Conservation (phyloP, 129 eudicot species). For the Dittrichia graveolens region DNA sequence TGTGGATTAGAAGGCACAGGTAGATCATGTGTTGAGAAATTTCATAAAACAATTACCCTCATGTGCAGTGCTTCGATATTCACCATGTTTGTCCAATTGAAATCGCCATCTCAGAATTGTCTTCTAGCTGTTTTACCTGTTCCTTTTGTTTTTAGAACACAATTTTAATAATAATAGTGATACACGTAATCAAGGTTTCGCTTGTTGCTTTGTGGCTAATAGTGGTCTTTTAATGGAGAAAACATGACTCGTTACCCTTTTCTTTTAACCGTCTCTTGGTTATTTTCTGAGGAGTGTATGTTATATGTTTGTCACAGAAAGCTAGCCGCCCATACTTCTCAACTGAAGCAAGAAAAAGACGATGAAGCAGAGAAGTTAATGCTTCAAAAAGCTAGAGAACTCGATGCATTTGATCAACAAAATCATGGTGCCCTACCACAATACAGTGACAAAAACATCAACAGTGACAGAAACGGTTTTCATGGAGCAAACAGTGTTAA, state of each 20-base stretch:
- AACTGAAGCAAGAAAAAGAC: constrained; percentile 84
- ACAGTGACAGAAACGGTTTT: constrained; percentile 66
- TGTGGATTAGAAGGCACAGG: too few relatives aligned
- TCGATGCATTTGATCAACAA: constrained; percentile 91
- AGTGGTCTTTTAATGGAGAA: not conserved
- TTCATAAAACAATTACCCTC: too few relatives aligned
- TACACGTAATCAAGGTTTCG: not conserved
- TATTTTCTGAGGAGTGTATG: constrained; percentile 21
- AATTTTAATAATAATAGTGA: not conserved
- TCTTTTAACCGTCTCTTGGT: not conserved
- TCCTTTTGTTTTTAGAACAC: not conserved
- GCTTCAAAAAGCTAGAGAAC: constrained; percentile 88
- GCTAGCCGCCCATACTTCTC: constrained; percentile 71
- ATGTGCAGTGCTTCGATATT: not conserved
- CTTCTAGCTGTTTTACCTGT: not conserved
- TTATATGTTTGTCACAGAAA: constrained; percentile 56
- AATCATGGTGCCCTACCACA: constrained; percentile 95
- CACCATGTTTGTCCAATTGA: not conserved
- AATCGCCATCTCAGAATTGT: not conserved
- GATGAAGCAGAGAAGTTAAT: constrained; percentile 71
- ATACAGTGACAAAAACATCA: constrained; percentile 72
- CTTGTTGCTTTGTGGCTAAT: not conserved
- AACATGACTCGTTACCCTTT: not conserved
- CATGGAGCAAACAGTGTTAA: constrained; percentile 97
- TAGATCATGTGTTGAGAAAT: too few relatives aligned